Conservation (phyloP, 225 moss, liverwort and hornwort genomes). For the Sphagnum tenellum region DNA sequence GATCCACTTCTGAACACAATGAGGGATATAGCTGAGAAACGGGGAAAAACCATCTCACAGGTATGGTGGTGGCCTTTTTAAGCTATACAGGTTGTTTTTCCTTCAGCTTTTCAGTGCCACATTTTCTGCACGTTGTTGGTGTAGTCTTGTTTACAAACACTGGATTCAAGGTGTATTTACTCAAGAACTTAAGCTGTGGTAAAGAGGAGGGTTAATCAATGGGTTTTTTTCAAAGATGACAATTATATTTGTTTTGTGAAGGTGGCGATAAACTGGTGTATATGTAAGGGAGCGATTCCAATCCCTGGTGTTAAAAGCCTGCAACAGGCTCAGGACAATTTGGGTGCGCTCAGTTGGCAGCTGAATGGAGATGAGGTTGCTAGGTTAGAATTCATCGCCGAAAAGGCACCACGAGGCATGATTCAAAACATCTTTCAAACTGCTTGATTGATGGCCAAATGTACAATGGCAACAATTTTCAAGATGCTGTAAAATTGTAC, state of each 20-base stretch:
- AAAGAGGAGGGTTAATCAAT: too few relatives aligned
- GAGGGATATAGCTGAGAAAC: conserved; percentile 49
- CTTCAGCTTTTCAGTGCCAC: too few relatives aligned
- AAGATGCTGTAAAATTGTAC: too few relatives aligned
- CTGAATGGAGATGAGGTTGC: conserved; percentile 58
- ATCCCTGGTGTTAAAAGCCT: conserved; percentile 88
- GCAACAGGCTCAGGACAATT: conserved; percentile 73
- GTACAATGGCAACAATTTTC: too few relatives aligned
- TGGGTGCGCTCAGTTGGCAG: conserved; percentile 80
- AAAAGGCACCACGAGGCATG: conserved; percentile 73
- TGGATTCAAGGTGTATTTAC: too few relatives aligned
- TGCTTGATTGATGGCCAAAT: conserved; percentile 19
- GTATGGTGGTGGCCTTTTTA: conserved; percentile 11
- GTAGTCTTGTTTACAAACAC: too few relatives aligned
- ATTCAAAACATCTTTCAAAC: conserved; percentile 98
- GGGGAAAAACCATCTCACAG: conserved; percentile 79
- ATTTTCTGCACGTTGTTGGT: too few relatives aligned
- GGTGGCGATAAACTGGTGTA: conserved; percentile 97
- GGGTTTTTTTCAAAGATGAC: too few relatives aligned
- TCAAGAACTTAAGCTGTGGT: too few relatives aligned
- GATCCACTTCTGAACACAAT: conserved; percentile 54
- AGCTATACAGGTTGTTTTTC: too few relatives aligned
- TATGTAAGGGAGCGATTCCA: conserved; percentile 89
- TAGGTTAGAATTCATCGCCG: conserved; percentile 67
- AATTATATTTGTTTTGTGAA: conserved; percentile 6